A percentile compares a stretch with the other conserved stretches of the same genome.
These are phyloP conservation scores for Ploettnerulaceae sp. DNA, from an alignment of 2,329 filamentous ascomycete genomes.

Conservation along the genomic window DNA sequence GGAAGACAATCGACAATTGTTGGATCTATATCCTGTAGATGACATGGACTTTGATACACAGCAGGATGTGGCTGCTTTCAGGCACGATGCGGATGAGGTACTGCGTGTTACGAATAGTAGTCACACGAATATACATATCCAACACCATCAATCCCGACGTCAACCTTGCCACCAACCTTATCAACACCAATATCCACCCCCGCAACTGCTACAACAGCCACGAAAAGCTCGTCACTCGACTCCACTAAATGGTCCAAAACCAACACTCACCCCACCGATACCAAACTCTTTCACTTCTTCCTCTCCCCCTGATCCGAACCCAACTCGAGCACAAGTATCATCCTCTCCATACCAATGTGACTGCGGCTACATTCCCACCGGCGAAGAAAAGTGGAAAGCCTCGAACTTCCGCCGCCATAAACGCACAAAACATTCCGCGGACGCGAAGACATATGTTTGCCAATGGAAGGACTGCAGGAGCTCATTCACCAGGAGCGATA, in stretches of 20 bases:
- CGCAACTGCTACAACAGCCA: not conserved
- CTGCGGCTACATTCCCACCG: constrained; percentile 22
- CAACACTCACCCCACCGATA: not conserved
- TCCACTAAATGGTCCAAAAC: not conserved
- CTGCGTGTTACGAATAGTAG: not conserved
- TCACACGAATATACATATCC: not conserved
- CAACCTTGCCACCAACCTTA: not conserved
- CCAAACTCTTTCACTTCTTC: not conserved
- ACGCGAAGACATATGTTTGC: constrained; percentile 19
- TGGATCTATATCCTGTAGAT: constrained; percentile 11
- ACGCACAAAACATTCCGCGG: constrained; percentile 21
- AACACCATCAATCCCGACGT: not conserved
- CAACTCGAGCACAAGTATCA: not conserved
- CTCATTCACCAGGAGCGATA: constrained; percentile 27
- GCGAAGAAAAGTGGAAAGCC: constrained; percentile 27
- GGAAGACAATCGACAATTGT: constrained; percentile 1
- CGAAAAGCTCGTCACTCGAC: not conserved
- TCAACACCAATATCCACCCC: not conserved
- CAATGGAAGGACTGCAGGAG: constrained; percentile 19
- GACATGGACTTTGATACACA: not conserved
- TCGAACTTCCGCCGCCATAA: constrained; percentile 29
- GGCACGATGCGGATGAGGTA: not conserved
- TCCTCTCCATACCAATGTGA: constrained; percentile 4
- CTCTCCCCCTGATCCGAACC: not conserved
- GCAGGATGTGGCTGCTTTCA: constrained; percentile 3